Base-by-base conservation (phyloP, 768 basidiomycete species). In the Lactifluus rugatus region DNA sequence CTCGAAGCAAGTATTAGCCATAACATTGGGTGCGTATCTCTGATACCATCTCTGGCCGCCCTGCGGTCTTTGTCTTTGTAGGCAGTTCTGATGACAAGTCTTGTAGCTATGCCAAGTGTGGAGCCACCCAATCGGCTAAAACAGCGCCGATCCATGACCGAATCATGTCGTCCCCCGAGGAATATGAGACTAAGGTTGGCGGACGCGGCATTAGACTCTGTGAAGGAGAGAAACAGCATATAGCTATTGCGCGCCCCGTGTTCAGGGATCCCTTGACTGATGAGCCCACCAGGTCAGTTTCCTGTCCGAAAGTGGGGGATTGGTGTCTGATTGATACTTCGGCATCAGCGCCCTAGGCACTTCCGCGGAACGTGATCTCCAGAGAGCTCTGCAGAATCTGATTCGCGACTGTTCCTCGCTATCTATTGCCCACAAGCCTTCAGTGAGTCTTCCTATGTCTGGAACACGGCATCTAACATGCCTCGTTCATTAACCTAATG, bases 171-270 rank as follows among this genome's bases (percentile, higher is more conserved):
- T n/a, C n/a, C n/a, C n/a, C n/a, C n/a, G n/a, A n/a, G n/a, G n/a
- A n/a, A n/a, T n/a, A n/a, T n/a, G n/a, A n/a, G n/a, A n/a, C n/a
- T n/a, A n/a, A n/a, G n/a, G n/a, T n/a, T n/a, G n/a, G n/a, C n/a
- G n/a, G n/a, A n/a, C n/a, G 92, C 25, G 93, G 92, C 19, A 81
- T 93, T 17, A 73, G 92, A 44, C 72, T 94, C 34, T 85, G 83
- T 58, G 93, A 92, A 4, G 93, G 93, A 10, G 91, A 94, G 74
- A 91, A 91, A 72, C 90, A 93, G 69, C 78, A 90, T n/a, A 87
- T 93, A 1, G 28, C 28, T 28, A 28, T 9, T 31, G 28, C 28
- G 1, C 9, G 28, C 4, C 3, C 28, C 28, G 7, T 28, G 28
- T 7, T 7, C 28, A 28, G 28, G 28, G 28, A 28, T 28, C 28